These are phyloP conservation scores for Macrolepiota albuminosa DNA, from an alignment of 768 basidiomycete genomes.

Conservation along the genomic window DNA sequence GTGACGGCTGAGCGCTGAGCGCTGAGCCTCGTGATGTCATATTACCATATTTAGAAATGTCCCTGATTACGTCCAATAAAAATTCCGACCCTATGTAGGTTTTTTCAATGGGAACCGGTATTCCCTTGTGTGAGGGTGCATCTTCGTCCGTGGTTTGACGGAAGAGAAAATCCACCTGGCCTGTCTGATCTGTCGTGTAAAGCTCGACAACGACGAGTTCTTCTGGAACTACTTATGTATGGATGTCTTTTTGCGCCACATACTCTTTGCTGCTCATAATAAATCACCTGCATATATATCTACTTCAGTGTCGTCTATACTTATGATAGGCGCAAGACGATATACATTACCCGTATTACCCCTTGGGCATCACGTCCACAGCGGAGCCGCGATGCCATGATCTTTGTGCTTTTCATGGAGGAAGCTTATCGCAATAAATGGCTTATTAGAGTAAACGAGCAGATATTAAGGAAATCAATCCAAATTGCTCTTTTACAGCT, in stretches of 20 bases:
- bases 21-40: too few relatives aligned
- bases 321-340: neutral
- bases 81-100: too few relatives aligned
- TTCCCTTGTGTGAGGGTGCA: neutral
- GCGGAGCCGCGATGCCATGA: conserved; percentile 51
- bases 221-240: conserved; percentile 64
- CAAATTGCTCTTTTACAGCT: too few relatives aligned
- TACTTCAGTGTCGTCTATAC: neutral
- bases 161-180: conserved; percentile 50
- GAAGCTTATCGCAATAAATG: neutral
- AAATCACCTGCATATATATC: neutral
- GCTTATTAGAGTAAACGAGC: neutral
- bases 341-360: conserved; percentile 61
- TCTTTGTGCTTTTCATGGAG: conserved; percentile 25
- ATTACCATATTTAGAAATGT: too few relatives aligned
- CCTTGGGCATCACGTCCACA: conserved; percentile 51
- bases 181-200: conserved; percentile 71
- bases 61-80: too few relatives aligned
- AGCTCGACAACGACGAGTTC: conserved; percentile 26
- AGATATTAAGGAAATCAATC: neutral
- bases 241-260: conserved; percentile 68
- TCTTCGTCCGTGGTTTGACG: neutral
- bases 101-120: too few relatives aligned
- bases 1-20: too few relatives aligned
- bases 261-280: conserved; percentile 55